phyloP scores from a whole-genome alignment of 352 stramenopile species.

The Pythium scleroteichum region DNA sequence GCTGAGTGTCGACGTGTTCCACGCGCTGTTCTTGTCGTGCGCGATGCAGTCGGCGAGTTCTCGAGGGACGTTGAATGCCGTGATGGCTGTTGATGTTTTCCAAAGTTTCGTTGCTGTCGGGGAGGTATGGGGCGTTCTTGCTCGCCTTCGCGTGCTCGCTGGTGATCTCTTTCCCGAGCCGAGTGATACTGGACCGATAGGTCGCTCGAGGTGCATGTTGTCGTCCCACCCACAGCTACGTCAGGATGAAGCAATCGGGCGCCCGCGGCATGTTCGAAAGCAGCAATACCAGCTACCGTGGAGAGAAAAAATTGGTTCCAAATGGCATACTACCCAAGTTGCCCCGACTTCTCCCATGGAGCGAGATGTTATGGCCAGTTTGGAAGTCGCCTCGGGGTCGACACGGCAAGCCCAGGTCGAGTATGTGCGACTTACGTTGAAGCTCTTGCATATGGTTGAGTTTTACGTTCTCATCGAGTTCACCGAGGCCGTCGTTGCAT shows the following conservation, averaged over 20 bases:
- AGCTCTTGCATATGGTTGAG: slow-evolving; percentile 12
- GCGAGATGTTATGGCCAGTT: too few species aligned
- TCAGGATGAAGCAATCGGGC: too few species aligned
- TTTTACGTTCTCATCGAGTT: slow-evolving; percentile 17
- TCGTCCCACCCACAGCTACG: too few species aligned
- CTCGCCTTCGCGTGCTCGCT: too few species aligned
- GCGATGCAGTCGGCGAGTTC: slow-evolving; percentile 11
- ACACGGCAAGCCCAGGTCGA: background rate
- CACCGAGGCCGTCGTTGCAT: slow-evolving; percentile 1
- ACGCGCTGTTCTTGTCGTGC: slow-evolving; percentile 21
- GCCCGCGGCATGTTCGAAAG: too few species aligned
- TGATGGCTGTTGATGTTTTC: slow-evolving; percentile 8
- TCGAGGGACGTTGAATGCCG: background rate
- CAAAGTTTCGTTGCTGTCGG: slow-evolving; percentile 1
- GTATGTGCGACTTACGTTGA: background rate
- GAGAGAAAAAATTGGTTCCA: too few species aligned
- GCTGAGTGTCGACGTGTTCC: slow-evolving; percentile 25
- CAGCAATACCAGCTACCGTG: too few species aligned
- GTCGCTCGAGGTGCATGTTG: background rate
- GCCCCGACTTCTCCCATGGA: too few species aligned
- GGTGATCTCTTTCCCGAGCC: background rate
- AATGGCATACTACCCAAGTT: too few species aligned
- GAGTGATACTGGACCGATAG: too few species aligned
- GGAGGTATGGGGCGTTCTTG: background rate
- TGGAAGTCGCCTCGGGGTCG: too few species aligned